Evolutionary conservation across 148 eudicot genomes (phyloP), one percentile per base, ranked within the genome.

Genomic region (Diospyros lotus): DNA sequence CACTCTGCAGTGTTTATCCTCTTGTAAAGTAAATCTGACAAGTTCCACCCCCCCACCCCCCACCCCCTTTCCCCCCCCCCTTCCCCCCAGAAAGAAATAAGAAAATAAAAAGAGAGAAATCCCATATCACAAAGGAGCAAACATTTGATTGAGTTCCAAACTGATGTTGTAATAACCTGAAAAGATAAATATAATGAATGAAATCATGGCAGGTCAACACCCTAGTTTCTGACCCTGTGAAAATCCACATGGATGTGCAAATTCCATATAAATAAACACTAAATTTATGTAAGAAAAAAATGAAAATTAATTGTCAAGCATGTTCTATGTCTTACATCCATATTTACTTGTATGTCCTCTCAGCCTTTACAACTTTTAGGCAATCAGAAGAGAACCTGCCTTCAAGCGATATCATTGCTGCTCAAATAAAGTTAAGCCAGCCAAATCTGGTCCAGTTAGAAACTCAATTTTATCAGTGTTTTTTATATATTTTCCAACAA

Each of bases 401-500:
- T 6, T 10, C 18, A 65, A 65, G 2, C 42, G 68, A 65, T 43
- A 43, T 65, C 68, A 65, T 44, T 6, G 50, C 15, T 28, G 1
- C 13, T 9, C 50, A 65, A 65, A 65, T 65, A 43, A 65, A 65
- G 68, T 46, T 65, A 65, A 14, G 51, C 42, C n/a, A 28, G 50
- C 68, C 6, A 8, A 10, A 48, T 1, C 28, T 50, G 2, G 2
- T 65, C 50, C 68, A 65, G 51, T 42, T 65, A 65, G 68, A 65
- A 65, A 43, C 44, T 65, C 50, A 18, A 2, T 15, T 15, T 6
- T 7, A 14, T 53, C 12, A 9, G 56, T 9, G 10, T 53, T 11
- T 53, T 53, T 53, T 53, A 14, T 11, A 53, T 53, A 53, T 7
- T 53, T 53, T 53, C 56, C 9, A 53, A 53, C 9, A 53, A 53